Base-by-base conservation (phyloP, 2,329 filamentous ascomycete species). In the Aspergillus sp. region DNA sequence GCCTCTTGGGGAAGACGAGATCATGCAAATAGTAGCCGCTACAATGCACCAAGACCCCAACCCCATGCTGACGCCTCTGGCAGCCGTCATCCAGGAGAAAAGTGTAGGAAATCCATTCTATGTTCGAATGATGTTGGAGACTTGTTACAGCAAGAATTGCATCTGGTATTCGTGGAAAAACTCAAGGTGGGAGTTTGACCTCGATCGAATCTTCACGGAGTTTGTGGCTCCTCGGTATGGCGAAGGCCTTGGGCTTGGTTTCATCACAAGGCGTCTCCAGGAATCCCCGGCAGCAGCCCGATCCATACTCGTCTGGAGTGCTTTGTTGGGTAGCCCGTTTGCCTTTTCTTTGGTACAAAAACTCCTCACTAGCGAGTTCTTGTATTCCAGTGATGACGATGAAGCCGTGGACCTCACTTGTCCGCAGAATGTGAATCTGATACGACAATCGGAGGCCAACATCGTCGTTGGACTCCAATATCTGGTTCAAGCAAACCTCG, bases 91-190 rank as follows among this genome's bases (percentile, higher is more conserved):
- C 6, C 90, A 96, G 72, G 92, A 94, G 69, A 96, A 95, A 77
- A 94, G 91, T 9, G 85, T 85, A 26, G 93, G 93, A 1, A 96
- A 96, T 62, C 89, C 92, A 0, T 97, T 96, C 69, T 96, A 95
- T 69, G 90, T 96, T 73, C 85, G 91, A 57, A 91, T 96, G 76
- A 96, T 97, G 84, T 84, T 97, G 4, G 91, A 91, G 69, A 89
- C 90, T 3, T 96, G 91, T 72, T 88, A 96, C 73, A 87, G 91
- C 46, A 95, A 91, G 71, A 89, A 89, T 65, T 96, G 91, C 73
- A 90, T 97, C 53, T 96, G 88, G 85, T 97, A 96, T 74, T 92
- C 92, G 62, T 96, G 95, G 82, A 87, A 87, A 66, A 86, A 89
- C 64, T 90, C 87, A 51, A 83, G 85, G 50, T 98, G 94, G 94